Base-by-base conservation (phyloP, 257 asterid species). In the Solanum piurae region DNA sequence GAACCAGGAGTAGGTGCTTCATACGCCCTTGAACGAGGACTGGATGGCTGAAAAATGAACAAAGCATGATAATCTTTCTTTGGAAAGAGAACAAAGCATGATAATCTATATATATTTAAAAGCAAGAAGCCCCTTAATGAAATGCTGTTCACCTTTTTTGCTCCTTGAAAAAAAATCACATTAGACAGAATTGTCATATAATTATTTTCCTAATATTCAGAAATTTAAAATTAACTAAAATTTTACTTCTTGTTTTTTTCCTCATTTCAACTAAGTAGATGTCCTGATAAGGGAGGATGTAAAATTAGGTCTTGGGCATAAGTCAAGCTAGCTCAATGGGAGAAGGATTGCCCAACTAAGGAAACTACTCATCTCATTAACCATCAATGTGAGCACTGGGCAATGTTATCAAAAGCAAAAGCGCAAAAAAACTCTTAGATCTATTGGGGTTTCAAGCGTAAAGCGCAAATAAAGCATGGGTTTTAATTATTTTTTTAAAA, bases 1-100 rank as follows among this genome's bases (percentile, higher is more conserved):
- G 98, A 97, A 90, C 99, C 98, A 85, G 99, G 99, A 83, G 99
- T 95, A 27, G 99, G 99, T 74, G 99, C 99, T 94, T 97, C 99
- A 86, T 96, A 96, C 6, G 96, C 91, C 90, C 98, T 95, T 86
- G 96, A 91, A 85, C 95, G 93, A 85, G 98, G 96, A 83, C 99
- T 97, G 86, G 95, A 93, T 27, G 98, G 98, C 99, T 97, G 95
- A 88, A 91, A 90, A 62, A 21, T 29, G 38, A 84, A 62, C 38
- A 40, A 86, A 77, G 75, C 37, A 83, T 83, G 42, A 40, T 58
- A 29, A 73, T 74, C 76, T 29, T 29, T 69, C 31, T 29, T 69
- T 13, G 29, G 75, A 29, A 69, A 69, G 75, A 29, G 75, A 69
- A 13, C 18, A 66, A 66, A 66, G 18, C 73, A 66, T 25, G 33